Percentiles rank a stretch among this genome's conserved stretches.
phyloP scores from a whole-genome alignment of 192 early-diverging fungal genomes.

The Coemansia sp. region DNA sequence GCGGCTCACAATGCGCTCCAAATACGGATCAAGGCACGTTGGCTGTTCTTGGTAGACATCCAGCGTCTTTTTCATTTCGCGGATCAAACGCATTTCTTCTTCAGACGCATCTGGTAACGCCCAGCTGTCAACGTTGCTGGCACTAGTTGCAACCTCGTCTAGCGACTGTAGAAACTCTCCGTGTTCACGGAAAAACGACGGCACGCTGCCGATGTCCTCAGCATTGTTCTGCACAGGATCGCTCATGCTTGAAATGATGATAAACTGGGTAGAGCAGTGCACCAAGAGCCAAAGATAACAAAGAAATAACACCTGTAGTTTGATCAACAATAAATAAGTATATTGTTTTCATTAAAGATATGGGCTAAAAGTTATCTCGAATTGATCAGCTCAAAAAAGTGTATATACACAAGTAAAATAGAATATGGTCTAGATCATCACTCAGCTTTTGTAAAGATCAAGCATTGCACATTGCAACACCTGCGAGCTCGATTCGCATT shows the following conservation, averaged over 20 bases:
- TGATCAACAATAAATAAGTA: too few species aligned
- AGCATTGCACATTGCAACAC: conserved; percentile 47
- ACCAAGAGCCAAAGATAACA: background rate
- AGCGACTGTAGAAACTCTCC: conserved; percentile 26
- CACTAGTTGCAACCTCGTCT: conserved; percentile 11
- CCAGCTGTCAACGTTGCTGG: conserved; percentile 21
- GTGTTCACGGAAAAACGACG: conserved; percentile 49
- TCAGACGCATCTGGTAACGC: conserved; percentile 2
- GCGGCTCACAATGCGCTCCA: conserved; percentile 39
- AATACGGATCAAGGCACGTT: conserved; percentile 44
- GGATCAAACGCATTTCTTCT: conserved; percentile 19
- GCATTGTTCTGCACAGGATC: conserved; percentile 9
- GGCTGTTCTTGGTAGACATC: conserved; percentile 52
- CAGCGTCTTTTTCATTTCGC: conserved; percentile 24
- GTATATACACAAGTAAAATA: background rate
- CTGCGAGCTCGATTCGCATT: conserved; percentile 49
- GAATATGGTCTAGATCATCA: background rate
- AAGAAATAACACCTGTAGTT: too few species aligned
- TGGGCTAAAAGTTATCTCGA: background rate
- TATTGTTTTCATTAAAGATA: background rate
- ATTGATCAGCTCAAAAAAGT: background rate
- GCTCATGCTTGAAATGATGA: conserved; percentile 5
- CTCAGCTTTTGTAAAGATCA: conserved; percentile 50
- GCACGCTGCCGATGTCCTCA: conserved; percentile 32
- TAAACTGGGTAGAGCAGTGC: background rate